Percentiles rank a stretch among this genome's conserved stretches.
Evolutionary conservation across 2,329 filamentous ascomycete species (phyloP).

Genomic region (Fusarium cicatricum): DNA sequence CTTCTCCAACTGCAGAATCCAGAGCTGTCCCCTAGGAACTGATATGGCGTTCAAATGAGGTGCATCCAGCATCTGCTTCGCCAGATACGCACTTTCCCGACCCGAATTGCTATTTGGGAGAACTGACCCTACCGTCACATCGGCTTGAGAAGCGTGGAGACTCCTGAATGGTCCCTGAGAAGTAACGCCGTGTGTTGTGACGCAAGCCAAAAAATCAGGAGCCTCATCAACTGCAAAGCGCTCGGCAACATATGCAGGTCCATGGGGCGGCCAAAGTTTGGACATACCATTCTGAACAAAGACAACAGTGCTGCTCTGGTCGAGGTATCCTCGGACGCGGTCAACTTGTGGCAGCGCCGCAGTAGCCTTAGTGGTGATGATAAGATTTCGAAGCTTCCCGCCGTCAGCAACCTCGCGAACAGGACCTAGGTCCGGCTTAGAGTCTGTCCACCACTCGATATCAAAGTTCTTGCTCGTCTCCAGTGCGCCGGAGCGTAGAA

Average conservation of each 20-base stretch:
- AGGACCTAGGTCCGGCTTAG: conserved; percentile 48
- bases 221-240: conserved; percentile 49
- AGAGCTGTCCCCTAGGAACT: conserved; percentile 56
- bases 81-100: conserved; percentile 48
- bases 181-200: conserved; percentile 65
- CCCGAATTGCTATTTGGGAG: conserved; percentile 38
- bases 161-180: conserved; percentile 60
- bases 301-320: conserved; percentile 73
- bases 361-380: conserved; percentile 80
- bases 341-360: conserved; percentile 69
- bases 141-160: conserved; percentile 60
- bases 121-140: conserved; percentile 58
- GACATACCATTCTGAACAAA: conserved; percentile 93
- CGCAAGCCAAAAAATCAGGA: conserved; percentile 78
- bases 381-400: conserved; percentile 70
- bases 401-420: conserved; percentile 52
- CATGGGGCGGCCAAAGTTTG: conserved; percentile 63
- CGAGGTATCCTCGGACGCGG: conserved; percentile 67
- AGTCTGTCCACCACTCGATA: conserved; percentile 64
- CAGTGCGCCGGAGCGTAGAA: conserved; percentile 47
- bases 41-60: conserved; percentile 53
- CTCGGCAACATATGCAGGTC: conserved; percentile 51
- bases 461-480: conserved; percentile 52
- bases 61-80: conserved; percentile 52
- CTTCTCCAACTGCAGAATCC: conserved; percentile 81